A percentile compares a stretch with the other conserved stretches of the same genome.
These are phyloP conservation scores for Saitozyma podzolica DNA, from an alignment of 768 basidiomycete genomes.

Conservation along the genomic window DNA sequence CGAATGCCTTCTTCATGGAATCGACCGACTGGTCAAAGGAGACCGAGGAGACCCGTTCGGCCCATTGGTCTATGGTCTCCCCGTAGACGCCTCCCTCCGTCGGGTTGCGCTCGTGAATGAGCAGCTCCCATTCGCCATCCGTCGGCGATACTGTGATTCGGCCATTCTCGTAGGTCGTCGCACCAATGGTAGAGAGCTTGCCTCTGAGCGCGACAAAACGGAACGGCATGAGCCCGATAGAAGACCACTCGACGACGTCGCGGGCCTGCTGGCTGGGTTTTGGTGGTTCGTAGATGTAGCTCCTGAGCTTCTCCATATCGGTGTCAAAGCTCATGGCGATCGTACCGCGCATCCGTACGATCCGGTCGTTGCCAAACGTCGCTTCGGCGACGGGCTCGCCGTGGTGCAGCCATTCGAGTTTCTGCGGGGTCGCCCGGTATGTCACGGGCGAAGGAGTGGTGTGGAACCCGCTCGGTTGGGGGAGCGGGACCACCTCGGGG, in stretches of 20 bases:
- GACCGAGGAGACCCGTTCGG: no score
- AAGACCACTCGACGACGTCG: not conserved
- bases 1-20: not conserved
- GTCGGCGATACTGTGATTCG: not conserved
- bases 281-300: not conserved
- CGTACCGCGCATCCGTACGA: not conserved
- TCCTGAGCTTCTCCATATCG: not conserved
- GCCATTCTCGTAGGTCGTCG: constrained; percentile 1
- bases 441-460: not conserved
- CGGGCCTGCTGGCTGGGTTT: not conserved
- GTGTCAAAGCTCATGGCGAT: not conserved
- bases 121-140: not conserved
- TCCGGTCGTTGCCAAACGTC: not conserved
- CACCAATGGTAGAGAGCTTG: not conserved
- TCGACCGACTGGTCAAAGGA: not conserved
- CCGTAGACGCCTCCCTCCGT: not conserved
- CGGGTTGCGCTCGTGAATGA: constrained; percentile 1
- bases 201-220: not conserved
- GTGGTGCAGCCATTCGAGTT: not conserved
- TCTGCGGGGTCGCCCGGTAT: not conserved
- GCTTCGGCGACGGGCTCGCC: constrained; percentile 1
- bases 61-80: not conserved
- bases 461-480: constrained; percentile 1
- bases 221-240: not conserved
- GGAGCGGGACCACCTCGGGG: not conserved